phyloP scores from a whole-genome alignment of 2,329 filamentous ascomycete genomes.

The Fusarium chaquense region DNA sequence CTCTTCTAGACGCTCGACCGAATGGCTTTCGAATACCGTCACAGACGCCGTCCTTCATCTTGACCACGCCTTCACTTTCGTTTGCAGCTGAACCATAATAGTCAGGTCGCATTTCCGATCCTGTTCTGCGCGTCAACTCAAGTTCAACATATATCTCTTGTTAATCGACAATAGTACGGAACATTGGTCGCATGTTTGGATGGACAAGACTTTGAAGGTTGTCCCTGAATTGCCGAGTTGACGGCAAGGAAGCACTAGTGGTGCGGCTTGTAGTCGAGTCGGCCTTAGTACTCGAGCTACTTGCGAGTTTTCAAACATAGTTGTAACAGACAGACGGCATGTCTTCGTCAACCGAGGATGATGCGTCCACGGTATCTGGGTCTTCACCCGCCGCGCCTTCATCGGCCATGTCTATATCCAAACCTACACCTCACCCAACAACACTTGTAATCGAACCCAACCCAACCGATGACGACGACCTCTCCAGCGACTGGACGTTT shows the following conservation, averaged over 20 bases:
- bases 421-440: conserved; percentile 32
- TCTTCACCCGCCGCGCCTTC: conserved; percentile 33
- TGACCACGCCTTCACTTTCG: conserved; percentile 24
- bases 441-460: conserved; percentile 27
- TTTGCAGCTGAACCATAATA: conserved; percentile 25
- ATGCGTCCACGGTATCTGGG: conserved; percentile 26
- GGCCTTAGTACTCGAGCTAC: conserved; percentile 26
- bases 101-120: conserved; percentile 1
- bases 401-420: conserved; percentile 26
- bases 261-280: conserved; percentile 38
- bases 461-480: conserved; percentile 38
- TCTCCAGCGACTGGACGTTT: conserved; percentile 42
- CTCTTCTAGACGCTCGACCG: conserved; percentile 21
- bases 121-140: conserved; percentile 10
- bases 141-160: conserved; percentile 2
- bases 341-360: conserved; percentile 36
- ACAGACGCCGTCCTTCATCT: conserved; percentile 26
- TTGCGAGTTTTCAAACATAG: conserved; percentile 11
- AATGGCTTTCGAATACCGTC: conserved; percentile 34
- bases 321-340: conserved; percentile 26
- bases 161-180: conserved; percentile 11
- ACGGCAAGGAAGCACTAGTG: conserved; percentile 37
- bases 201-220: conserved; percentile 42
- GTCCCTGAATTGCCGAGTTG: conserved; percentile 40
- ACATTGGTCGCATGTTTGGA: conserved; percentile 31